These are phyloP conservation scores for Trichoderma gamsii DNA, from an alignment of 495 filamentous ascomycete species.

Conservation along the genomic window DNA sequence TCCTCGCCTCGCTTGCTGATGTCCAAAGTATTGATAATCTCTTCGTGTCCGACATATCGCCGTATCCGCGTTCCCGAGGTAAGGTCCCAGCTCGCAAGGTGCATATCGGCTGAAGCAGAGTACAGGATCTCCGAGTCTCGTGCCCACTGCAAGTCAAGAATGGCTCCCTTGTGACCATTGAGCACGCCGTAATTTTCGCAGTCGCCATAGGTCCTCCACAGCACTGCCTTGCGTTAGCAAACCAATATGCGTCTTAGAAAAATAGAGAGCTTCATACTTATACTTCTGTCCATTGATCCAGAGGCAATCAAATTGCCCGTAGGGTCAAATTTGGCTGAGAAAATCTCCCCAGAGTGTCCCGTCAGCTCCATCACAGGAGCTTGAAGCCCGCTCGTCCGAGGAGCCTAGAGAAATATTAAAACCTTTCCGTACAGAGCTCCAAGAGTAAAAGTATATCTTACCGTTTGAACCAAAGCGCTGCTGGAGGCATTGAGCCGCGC, in stretches of 20 bases:
- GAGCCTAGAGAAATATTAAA: constrained; percentile 47
- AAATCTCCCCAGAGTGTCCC: constrained; percentile 76
- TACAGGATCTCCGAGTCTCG: constrained; percentile 86
- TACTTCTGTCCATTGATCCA: constrained; percentile 88
- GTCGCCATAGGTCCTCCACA: constrained; percentile 87
- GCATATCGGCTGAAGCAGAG: constrained; percentile 88
- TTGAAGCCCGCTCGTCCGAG: constrained; percentile 78
- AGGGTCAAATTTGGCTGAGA: constrained; percentile 84
- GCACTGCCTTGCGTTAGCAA: constrained; percentile 49
- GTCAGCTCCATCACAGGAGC: constrained; percentile 93
- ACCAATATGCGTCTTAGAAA: constrained; percentile 64
- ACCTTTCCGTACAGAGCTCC: not conserved
- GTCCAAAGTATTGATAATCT: constrained; percentile 85
- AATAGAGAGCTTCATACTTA: constrained; percentile 80
- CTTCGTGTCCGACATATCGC: constrained; percentile 86
- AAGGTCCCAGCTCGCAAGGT: constrained; percentile 89
- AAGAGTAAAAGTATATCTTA: constrained; percentile 41
- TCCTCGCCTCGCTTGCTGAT: constrained; percentile 85
- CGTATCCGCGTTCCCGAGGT: constrained; percentile 83
- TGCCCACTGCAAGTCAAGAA: constrained; percentile 94
- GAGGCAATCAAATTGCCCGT: constrained; percentile 85
- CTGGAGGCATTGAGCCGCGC: constrained; percentile 62
- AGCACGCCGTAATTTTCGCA: constrained; percentile 90
- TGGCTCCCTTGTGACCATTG: constrained; percentile 79
- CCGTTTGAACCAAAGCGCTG: constrained; percentile 72